phyloP scores from a whole-genome alignment of 2,329 filamentous ascomycete genomes.

The Pyricularia grisea region DNA sequence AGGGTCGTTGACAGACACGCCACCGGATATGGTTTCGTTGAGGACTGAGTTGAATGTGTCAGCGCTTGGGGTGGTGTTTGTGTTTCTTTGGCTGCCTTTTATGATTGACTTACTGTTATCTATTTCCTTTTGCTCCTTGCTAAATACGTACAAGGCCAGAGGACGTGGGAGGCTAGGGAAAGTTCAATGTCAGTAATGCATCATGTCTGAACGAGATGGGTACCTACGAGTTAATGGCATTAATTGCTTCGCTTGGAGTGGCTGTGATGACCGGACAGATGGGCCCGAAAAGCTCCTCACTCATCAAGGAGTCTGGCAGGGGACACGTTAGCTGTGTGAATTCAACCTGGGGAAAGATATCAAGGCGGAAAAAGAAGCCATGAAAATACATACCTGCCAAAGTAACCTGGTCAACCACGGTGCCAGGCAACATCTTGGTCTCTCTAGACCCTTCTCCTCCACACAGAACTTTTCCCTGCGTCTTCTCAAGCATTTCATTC shows the following conservation, averaged over 20 bases:
- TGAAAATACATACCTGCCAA: neutral
- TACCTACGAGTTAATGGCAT: conserved; percentile 8
- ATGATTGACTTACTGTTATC: neutral
- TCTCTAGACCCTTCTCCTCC: conserved; percentile 20
- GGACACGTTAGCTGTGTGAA: neutral
- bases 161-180: conserved; percentile 19
- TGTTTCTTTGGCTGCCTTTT: too few relatives aligned
- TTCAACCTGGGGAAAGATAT: neutral
- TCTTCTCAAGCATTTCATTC: conserved; percentile 21
- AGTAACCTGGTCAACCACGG: conserved; percentile 26
- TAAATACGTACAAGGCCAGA: conserved; percentile 32
- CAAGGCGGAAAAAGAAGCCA: neutral
- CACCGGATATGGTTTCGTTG: conserved; percentile 32
- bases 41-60: conserved; percentile 25
- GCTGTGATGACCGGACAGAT: conserved; percentile 30
- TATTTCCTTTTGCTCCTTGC: conserved; percentile 12
- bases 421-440: conserved; percentile 23
- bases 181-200: too few relatives aligned
- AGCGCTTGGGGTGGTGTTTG: conserved; percentile 1
- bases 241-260: conserved; percentile 18
- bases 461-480: conserved; percentile 25
- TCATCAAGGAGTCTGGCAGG: conserved; percentile 26
- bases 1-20: conserved; percentile 40
- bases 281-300: conserved; percentile 35
- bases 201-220: too few relatives aligned